These are phyloP conservation scores for Eremomyces bilateralis DNA, from an alignment of 495 filamentous ascomycete genomes.

Conservation along the genomic window DNA sequence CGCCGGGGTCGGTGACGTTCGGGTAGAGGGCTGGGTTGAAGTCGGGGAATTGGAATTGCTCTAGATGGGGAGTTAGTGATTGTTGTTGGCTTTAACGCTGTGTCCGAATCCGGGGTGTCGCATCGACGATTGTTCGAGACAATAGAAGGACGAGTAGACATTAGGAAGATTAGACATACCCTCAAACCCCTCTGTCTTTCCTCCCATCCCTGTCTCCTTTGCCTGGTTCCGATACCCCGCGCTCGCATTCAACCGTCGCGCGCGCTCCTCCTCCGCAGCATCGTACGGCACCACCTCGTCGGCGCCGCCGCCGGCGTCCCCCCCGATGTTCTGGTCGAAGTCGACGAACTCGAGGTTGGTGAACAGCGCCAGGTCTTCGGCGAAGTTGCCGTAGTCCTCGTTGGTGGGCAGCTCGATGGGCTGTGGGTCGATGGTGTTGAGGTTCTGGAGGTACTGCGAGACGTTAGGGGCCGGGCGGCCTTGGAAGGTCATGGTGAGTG, in stretches of 20 bases:
- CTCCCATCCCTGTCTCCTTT: too few relatives aligned
- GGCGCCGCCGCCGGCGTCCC: neutral
- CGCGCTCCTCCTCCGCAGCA: constrained; percentile 4
- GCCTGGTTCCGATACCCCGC: constrained; percentile 1
- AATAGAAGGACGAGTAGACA: constrained; percentile 1
- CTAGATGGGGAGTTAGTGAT: constrained; percentile 12
- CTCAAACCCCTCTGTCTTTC: too few relatives aligned
- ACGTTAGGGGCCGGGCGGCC: constrained; percentile 60
- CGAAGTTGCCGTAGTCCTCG: constrained; percentile 36
- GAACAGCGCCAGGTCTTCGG: constrained; percentile 68
- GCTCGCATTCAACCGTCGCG: constrained; percentile 5
- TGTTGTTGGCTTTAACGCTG: neutral
- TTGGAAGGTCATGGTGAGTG: too few relatives aligned
- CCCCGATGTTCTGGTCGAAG: constrained; percentile 31
- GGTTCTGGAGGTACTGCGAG: constrained; percentile 66
- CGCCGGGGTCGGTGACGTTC: constrained; percentile 4
- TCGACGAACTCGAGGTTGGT: constrained; percentile 90
- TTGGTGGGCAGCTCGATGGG: constrained; percentile 38
- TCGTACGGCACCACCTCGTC: constrained; percentile 8
- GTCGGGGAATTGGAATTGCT: constrained; percentile 17
- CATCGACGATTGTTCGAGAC: too few relatives aligned
- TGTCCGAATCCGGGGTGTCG: too few relatives aligned
- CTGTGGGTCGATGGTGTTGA: constrained; percentile 56
- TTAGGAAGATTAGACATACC: constrained; percentile 1
- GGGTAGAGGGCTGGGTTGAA: constrained; percentile 9